Base-by-base conservation (phyloP, 1,139 yeast genomes). In the Meyerozyma guilliermondii region DNA sequence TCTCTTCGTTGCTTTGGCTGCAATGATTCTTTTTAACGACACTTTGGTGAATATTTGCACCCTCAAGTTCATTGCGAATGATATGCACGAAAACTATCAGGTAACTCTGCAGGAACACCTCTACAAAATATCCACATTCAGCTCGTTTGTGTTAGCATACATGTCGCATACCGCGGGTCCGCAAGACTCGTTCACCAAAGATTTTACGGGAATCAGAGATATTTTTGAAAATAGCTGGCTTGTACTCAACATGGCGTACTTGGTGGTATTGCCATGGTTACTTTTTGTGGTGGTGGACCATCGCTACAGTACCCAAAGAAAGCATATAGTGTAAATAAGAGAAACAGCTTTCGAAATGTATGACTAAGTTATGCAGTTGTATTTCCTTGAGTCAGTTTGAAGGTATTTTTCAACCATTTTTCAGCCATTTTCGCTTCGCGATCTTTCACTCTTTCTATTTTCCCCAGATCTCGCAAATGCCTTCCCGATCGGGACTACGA, bases 1-100 rank as follows among this genome's bases (percentile, higher is more conserved):
- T 9, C 35, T 60, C 11, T 24, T 47, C 6, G n/a, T 51, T 6
- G 36, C 56, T 7, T 46, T 50, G 28, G 39, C 43, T 11, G 45
- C 50, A 14, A 39, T 58, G 46, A 41, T 57, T 8, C 41, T 60
- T 10, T 54, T 55, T 28, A 54, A 54, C 29, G 68, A 65, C 45
- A 49, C 57, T 2, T 45, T 63, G 16, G 43, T 55, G 31, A 63
- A 61, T 46, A 38, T 54, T 37, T 37, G 55, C 29, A 47, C 46
- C 16, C 29, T 50, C 30, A 40, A 46, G 31, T 31, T 45, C 23
- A 41, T 42, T 31, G 46, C 39, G 36, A 30, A 18, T 31, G n/a
- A 42, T 34, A 5, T 17, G 33, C 8, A n/a, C 36, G 14, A 38
- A 53, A 30, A 39, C 41, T 29, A 13, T 31, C 14, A 23, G 23